phyloP scores from a whole-genome alignment of 1,139 yeast species.

The Tardiomyces digboiensis region DNA sequence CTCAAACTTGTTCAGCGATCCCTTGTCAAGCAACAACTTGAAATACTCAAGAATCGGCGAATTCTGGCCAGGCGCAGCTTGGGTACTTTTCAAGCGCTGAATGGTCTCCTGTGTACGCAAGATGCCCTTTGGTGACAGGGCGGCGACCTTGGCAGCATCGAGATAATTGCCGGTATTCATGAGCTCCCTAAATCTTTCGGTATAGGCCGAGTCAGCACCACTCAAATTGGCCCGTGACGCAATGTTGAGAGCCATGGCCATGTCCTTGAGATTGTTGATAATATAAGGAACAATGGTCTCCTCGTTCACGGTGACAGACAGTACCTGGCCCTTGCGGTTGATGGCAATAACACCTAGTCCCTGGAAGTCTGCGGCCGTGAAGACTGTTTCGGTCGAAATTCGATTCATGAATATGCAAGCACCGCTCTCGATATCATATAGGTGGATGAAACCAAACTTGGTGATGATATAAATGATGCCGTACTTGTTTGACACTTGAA shows the following conservation, averaged over 20 bases:
- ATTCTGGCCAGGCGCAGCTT: conserved; percentile 93
- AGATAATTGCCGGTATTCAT: conserved; percentile 80
- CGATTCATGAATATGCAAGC: conserved; percentile 91
- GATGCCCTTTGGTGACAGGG: conserved; percentile 72
- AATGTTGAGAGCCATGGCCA: conserved; percentile 75
- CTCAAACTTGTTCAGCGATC: conserved; percentile 88
- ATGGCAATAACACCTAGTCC: conserved; percentile 84
- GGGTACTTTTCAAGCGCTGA: conserved; percentile 81
- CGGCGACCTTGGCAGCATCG: conserved; percentile 95
- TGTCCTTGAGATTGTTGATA: conserved; percentile 76
- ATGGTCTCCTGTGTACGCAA: conserved; percentile 94
- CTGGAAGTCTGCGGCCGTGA: conserved; percentile 67
- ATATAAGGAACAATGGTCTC: conserved; percentile 86
- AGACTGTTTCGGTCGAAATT: conserved; percentile 93
- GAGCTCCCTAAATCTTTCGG: conserved; percentile 83
- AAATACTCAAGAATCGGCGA: conserved; percentile 93
- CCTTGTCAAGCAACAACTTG: conserved; percentile 86
- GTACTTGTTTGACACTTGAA: conserved; percentile 75
- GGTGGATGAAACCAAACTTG: conserved; percentile 92
- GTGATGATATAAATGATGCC: conserved; percentile 88
- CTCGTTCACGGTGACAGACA: conserved; percentile 83
- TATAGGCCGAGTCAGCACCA: conserved; percentile 90
- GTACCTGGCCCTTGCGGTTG: conserved; percentile 92
- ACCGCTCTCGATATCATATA: conserved; percentile 91
- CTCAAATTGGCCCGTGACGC: conserved; percentile 96